Percentiles rank a stretch among this genome's conserved stretches.
Conservation (phyloP, 75 land plant species). For the Pinus tabuliformis region DNA sequence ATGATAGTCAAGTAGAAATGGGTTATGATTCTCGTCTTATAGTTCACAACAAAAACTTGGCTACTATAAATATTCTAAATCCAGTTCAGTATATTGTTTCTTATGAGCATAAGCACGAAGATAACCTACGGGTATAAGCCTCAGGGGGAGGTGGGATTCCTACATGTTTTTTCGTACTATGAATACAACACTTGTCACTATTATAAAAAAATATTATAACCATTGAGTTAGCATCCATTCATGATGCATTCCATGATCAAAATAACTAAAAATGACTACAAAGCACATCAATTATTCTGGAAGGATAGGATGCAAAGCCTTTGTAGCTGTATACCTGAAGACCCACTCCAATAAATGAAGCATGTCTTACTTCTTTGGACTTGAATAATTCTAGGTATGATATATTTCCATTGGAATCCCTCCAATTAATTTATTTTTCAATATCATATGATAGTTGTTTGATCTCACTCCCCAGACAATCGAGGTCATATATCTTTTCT, state of each 20-base stretch:
- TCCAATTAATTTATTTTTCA: slow-evolving; percentile 35
- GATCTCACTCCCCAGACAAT: slow-evolving; percentile 63
- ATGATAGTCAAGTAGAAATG: no score
- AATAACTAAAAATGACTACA: background rate
- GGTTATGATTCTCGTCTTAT: no score
- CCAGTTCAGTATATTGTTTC: no score
- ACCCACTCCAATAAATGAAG: slow-evolving; percentile 86
- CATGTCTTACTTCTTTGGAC: slow-evolving; percentile 73
- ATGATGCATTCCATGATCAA: background rate
- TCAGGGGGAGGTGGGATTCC: no score
- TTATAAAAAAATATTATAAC: no score
- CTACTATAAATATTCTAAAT: no score
- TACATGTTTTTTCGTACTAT: no score
- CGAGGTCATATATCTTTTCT: slow-evolving; percentile 68
- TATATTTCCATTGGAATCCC: slow-evolving; percentile 16
- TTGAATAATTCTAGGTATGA: slow-evolving; percentile 54
- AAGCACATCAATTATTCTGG: background rate
- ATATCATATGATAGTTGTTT: slow-evolving; percentile 52
- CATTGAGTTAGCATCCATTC: background rate
- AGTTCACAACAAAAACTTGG: no score
- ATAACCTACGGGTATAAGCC: no score
- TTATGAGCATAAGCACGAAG: no score
- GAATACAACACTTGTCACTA: no score
- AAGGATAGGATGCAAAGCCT: background rate
- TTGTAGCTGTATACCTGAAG: slow-evolving; percentile 72